Evolutionary conservation across 306 rosid species (phyloP).

Genomic region (Fragaria vesca): DNA sequence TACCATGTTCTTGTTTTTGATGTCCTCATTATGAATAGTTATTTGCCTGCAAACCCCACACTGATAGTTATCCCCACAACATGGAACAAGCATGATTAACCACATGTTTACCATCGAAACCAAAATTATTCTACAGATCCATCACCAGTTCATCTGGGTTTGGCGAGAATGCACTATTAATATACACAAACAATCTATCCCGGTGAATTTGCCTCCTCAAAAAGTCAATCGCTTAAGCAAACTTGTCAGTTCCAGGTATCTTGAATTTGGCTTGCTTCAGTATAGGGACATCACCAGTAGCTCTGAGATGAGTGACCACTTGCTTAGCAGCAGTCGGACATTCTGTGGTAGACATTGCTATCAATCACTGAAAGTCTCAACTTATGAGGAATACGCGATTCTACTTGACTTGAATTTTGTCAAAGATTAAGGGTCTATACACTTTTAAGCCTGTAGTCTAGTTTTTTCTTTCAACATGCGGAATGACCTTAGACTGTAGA

Average conservation of each 20-base stretch:
- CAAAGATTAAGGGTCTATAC: no score
- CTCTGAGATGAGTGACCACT: conserved; percentile 96
- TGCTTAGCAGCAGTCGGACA: conserved; percentile 62
- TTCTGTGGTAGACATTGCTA: conserved; percentile 53
- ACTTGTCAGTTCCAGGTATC: conserved; percentile 87
- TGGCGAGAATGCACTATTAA: no score
- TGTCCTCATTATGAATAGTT: no score
- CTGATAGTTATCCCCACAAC: no score
- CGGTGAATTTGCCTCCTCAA: conserved; percentile 84
- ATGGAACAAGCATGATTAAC: no score
- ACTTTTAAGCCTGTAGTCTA: neutral
- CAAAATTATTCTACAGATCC: no score
- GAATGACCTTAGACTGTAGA: neutral
- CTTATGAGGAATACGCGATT: neutral
- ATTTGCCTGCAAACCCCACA: no score
- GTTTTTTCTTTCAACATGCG: neutral
- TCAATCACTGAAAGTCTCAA: neutral
- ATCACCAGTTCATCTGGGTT: no score
- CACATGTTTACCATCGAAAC: no score
- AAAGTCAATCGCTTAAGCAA: conserved; percentile 89
- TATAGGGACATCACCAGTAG: conserved; percentile 95
- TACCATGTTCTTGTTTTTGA: no score
- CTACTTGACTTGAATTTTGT: neutral
- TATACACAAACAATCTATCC: conserved; percentile 50
- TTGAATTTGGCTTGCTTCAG: conserved; percentile 91